phyloP scores from a whole-genome alignment of 345 rosid species.

The Combretum micranthum region DNA sequence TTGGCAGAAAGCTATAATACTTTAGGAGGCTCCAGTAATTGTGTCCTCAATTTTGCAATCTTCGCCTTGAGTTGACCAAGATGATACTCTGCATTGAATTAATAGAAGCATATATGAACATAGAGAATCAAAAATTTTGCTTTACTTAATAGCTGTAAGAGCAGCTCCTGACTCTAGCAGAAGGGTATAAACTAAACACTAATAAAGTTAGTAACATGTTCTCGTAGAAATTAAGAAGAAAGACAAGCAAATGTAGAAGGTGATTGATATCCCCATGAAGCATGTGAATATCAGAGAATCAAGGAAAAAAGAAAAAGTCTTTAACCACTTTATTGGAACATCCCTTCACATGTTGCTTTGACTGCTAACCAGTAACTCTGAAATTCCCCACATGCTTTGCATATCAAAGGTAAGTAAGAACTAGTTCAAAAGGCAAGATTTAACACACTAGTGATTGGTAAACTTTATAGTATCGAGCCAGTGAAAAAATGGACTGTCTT shows the following conservation, averaged over 20 bases:
- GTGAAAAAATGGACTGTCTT: neutral
- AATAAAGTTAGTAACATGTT: no score
- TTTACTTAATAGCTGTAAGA: no score
- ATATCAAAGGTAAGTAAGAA: no score
- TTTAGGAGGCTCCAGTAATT: slow-evolving; percentile 91
- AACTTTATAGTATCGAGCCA: neutral
- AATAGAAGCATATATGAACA: neutral
- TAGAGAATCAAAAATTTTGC: slow-evolving; percentile 4
- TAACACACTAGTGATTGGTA: no score
- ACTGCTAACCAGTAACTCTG: no score
- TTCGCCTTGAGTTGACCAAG: slow-evolving; percentile 99
- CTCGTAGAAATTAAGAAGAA: neutral
- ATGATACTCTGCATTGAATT: slow-evolving; percentile 64
- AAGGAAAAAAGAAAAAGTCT: neutral
- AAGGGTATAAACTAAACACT: no score
- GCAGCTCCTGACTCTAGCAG: no score
- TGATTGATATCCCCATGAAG: no score
- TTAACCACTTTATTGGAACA: neutral
- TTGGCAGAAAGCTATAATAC: slow-evolving; percentile 21
- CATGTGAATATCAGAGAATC: no score
- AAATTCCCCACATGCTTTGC: no score
- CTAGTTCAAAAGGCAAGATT: no score
- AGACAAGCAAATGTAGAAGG: neutral
- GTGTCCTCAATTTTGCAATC: slow-evolving; percentile 98
- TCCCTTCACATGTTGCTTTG: neutral